Conservation (phyloP, 2,329 filamentous ascomycete species). For the Aquanectria penicillioides region DNA sequence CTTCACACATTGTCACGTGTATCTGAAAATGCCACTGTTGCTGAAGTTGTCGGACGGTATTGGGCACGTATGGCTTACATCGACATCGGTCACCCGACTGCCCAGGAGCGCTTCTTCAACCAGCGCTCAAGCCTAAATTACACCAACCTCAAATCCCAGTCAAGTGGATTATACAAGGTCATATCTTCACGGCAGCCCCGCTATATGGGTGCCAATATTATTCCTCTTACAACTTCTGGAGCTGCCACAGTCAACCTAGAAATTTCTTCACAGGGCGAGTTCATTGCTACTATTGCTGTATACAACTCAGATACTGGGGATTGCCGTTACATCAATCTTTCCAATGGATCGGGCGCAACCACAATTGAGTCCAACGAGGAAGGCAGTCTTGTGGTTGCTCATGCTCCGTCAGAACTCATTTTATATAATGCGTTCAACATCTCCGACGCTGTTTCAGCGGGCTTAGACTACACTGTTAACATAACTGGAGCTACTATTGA, state of each 20-base stretch:
- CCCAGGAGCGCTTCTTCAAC: conserved; percentile 49
- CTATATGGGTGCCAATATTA: conserved; percentile 63
- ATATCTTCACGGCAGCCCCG: conserved; percentile 53
- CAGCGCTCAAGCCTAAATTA: conserved; percentile 52
- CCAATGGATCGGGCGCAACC: conserved; percentile 47
- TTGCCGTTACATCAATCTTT: conserved; percentile 48
- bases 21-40: conserved; percentile 43
- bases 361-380: conserved; percentile 52
- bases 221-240: conserved; percentile 52
- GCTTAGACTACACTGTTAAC: conserved; percentile 51
- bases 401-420: conserved; percentile 55
- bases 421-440: conserved; percentile 56
- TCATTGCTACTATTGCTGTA: conserved; percentile 55
- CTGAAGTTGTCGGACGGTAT: conserved; percentile 58
- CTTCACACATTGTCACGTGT: conserved; percentile 58
- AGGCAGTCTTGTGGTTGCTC: conserved; percentile 57
- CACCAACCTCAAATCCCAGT: conserved; percentile 51
- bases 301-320: conserved; percentile 39
- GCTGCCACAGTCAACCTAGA: conserved; percentile 44
- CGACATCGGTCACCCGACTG: conserved; percentile 58
- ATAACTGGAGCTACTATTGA: conserved; percentile 47
- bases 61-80: conserved; percentile 65
- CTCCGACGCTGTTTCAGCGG: conserved; percentile 47
- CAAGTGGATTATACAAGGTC: conserved; percentile 52
- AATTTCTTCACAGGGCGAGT: conserved; percentile 48